Base-by-base conservation (phyloP, 345 rosid species). In the Capsella bursapastoris region DNA sequence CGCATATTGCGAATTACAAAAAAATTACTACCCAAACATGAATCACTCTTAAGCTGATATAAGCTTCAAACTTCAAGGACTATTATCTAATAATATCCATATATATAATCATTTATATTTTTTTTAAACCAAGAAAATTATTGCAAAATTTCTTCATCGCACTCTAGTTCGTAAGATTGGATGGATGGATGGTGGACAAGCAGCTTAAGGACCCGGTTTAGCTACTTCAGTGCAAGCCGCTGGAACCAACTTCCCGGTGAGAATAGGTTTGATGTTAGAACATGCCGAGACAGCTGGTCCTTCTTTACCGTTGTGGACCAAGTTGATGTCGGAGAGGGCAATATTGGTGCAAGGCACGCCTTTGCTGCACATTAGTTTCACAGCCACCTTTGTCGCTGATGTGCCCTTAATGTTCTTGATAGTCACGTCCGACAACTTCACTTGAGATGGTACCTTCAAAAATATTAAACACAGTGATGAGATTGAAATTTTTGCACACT, bases 331-430 rank as follows among this genome's bases (percentile, higher is more conserved):
- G 5, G 73, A n/a, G 6, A 84, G 28, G 13, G 70, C 64, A 34
- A 86, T 79, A 1, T 76, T 69, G 35, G 79, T 32, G 74, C 87
- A 85, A 2, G 87, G 86, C 0, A 61, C 8, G 1, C 83, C 79
- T 8, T 40, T 64, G 77, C 91, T 87, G 56, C 91, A 87, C 1
- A 37, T 16, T 8, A 89, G 60, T 56, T 71, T 83, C 49, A 85
- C 84, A 0, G 83, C 86, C 0, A 75, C 18, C 47, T 47, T 62
- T 27, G 86, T 63, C 0, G 83, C 31, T 0, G 92, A 79, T 10
- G 86, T 87, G 6, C 95, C 90, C 9, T 64, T 18, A 7, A 89
- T 78, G 70, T 81, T 80, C 66, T 78, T 82, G 82, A 89, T 82
- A 64, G 72, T 74, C 28, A 87, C 73, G 27, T 80, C 68, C 58